Percentiles rank a stretch among this genome's conserved stretches.
These are phyloP conservation scores for Podila horticola DNA, from an alignment of 192 early-diverging fungal genomes.

Conservation along the genomic window DNA sequence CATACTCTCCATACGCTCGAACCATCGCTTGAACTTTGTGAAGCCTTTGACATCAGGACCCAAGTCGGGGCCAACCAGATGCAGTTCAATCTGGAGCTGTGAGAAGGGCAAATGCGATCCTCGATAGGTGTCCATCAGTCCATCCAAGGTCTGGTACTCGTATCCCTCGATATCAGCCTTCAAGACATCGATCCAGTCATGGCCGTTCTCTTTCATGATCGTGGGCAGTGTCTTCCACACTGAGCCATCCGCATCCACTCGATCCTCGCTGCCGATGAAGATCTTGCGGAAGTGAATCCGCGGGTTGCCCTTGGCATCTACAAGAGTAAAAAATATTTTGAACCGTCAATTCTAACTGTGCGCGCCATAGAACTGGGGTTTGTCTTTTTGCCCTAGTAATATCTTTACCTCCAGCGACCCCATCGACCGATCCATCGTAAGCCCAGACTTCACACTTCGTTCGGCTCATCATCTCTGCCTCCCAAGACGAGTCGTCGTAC, in stretches of 20 bases:
- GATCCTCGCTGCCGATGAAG: background rate
- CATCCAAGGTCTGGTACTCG: slow-evolving; percentile 8
- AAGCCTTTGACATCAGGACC: background rate
- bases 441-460: slow-evolving; percentile 15
- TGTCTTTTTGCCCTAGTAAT: no score
- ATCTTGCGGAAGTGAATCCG: slow-evolving; percentile 13
- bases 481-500: slow-evolving; percentile 1
- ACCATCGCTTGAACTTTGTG: background rate
- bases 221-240: slow-evolving; percentile 1
- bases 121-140: background rate
- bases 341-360: no score
- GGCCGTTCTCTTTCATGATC: slow-evolving; percentile 17
- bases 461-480: slow-evolving; percentile 2
- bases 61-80: background rate
- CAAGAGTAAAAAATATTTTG: no score
- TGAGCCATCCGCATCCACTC: background rate
- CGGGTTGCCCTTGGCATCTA: slow-evolving; percentile 9
- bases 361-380: no score
- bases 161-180: slow-evolving; percentile 22
- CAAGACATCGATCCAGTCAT: slow-evolving; percentile 14
- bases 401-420: slow-evolving; percentile 5
- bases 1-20: slow-evolving; percentile 1
- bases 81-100: slow-evolving; percentile 14
- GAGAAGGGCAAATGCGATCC: background rate
- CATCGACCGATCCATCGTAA: slow-evolving; percentile 7